phyloP scores from a whole-genome alignment of 2,329 filamentous ascomycete species.

The Colletotrichum sublineola region DNA sequence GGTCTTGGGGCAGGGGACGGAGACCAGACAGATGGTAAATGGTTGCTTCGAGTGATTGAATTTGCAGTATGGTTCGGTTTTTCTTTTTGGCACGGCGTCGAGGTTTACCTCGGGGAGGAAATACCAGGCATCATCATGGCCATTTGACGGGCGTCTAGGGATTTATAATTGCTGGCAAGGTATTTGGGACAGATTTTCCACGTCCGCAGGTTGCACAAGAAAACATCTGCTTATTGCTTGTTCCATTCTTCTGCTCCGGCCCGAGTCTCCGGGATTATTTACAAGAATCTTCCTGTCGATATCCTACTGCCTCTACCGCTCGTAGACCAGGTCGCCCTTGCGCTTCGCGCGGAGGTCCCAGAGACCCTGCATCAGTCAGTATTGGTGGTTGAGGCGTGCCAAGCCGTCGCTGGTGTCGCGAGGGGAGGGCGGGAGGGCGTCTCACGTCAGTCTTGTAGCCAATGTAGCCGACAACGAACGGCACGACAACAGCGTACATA shows the following conservation, averaged over 20 bases:
- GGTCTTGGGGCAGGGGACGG: conserved; percentile 60
- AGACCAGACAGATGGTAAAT: conserved; percentile 51
- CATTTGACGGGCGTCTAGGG: background rate
- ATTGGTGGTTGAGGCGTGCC: conserved; percentile 17
- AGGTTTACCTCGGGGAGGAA: background rate
- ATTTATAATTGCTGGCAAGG: background rate
- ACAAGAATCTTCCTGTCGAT: conserved; percentile 49
- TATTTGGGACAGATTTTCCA: background rate
- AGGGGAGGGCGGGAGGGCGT: conserved; percentile 45
- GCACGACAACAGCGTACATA: conserved; percentile 81
- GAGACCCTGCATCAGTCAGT: conserved; percentile 75
- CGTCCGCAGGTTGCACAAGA: background rate
- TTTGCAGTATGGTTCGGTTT: background rate
- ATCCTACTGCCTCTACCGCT: conserved; percentile 70
- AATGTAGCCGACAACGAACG: conserved; percentile 76
- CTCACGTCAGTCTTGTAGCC: conserved; percentile 90
- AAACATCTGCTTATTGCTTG: conserved; percentile 15
- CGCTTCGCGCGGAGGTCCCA: conserved; percentile 89
- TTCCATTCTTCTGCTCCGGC: conserved; percentile 23
- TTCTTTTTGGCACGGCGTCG: conserved; percentile 15
- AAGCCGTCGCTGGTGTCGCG: too few relatives aligned
- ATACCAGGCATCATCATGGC: conserved; percentile 15
- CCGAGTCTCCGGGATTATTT: conserved; percentile 53
- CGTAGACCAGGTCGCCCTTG: conserved; percentile 84
- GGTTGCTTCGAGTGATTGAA: background rate